Evolutionary conservation across 345 rosid species (phyloP).

Genomic region (Eucalyptus regnans): DNA sequence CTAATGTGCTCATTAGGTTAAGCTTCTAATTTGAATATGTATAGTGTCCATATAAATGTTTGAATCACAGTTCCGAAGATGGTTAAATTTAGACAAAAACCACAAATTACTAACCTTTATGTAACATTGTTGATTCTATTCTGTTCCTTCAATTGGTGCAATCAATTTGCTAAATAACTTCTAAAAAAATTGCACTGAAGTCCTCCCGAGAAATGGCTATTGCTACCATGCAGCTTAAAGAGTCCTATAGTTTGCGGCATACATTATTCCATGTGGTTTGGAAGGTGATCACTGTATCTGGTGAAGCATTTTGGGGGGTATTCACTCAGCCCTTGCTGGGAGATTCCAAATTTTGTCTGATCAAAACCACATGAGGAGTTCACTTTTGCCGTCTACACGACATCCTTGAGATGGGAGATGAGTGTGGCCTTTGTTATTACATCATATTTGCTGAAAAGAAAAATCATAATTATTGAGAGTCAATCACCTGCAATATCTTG

Average conservation of each 20-base stretch:
- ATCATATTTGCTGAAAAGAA: neutral
- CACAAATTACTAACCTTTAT: neutral
- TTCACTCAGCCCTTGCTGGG: neutral
- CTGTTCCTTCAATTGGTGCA: neutral
- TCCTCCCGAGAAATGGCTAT: neutral
- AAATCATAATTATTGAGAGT: neutral
- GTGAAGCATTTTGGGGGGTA: neutral
- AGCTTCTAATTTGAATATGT: neutral
- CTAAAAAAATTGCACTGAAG: neutral
- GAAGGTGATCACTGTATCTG: neutral
- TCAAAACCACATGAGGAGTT: neutral
- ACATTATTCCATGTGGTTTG: neutral
- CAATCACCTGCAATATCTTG: neutral
- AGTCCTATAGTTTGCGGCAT: neutral
- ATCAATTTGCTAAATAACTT: neutral
- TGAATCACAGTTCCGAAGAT: neutral
- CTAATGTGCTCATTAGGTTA: neutral
- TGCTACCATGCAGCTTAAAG: neutral
- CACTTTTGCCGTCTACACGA: neutral
- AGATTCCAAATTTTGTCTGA: neutral
- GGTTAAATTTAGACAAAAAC: neutral
- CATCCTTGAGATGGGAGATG: neutral
- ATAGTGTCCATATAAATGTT: neutral
- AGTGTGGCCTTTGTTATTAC: neutral
- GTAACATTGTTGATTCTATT: neutral